phyloP scores from a whole-genome alignment of 495 filamentous ascomycete genomes.

The Annulohypoxylon stygium region DNA sequence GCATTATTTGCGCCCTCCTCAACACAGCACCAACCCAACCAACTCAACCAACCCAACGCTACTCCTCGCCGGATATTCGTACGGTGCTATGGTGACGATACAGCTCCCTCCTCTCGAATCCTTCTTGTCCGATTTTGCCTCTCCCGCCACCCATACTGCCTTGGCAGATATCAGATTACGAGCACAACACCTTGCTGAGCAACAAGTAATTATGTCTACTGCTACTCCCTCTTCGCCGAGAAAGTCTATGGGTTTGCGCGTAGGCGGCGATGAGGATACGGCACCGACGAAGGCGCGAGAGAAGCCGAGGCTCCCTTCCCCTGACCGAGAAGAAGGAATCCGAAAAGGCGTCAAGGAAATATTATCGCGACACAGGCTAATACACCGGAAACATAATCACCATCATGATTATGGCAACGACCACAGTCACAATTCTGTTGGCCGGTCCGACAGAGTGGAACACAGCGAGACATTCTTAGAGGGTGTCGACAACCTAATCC shows the following conservation, averaged over 20 bases:
- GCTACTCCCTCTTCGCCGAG: slow-evolving; percentile 46
- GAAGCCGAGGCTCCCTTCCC: slow-evolving; percentile 43
- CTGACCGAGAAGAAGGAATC: slow-evolving; percentile 53
- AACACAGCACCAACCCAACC: slow-evolving; percentile 11
- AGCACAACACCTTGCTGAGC: slow-evolving; percentile 71
- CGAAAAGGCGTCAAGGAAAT: slow-evolving; percentile 58
- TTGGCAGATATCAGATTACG: slow-evolving; percentile 74
- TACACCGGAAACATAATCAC: slow-evolving; percentile 39
- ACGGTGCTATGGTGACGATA: slow-evolving; percentile 84
- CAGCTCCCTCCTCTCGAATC: slow-evolving; percentile 73
- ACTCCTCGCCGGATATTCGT: slow-evolving; percentile 88
- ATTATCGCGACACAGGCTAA: slow-evolving; percentile 52
- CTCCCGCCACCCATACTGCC: slow-evolving; percentile 62
- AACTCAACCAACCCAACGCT: slow-evolving; percentile 47
- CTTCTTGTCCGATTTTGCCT: slow-evolving; percentile 70
- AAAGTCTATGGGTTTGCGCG: slow-evolving; percentile 52
- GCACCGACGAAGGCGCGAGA: slow-evolving; percentile 46
- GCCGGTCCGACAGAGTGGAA: slow-evolving; percentile 21
- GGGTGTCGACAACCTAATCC: slow-evolving; percentile 40
- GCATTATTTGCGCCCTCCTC: slow-evolving; percentile 58
- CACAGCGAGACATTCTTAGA: slow-evolving; percentile 42
- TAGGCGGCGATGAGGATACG: slow-evolving; percentile 56
- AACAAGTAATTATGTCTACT: slow-evolving; percentile 59
- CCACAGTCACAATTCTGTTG: slow-evolving; percentile 10
- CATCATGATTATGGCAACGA: slow-evolving; percentile 14